Base-by-base conservation (phyloP, 1,284 basidiomycete species). In the Pseudozyma tsukubaensis region DNA sequence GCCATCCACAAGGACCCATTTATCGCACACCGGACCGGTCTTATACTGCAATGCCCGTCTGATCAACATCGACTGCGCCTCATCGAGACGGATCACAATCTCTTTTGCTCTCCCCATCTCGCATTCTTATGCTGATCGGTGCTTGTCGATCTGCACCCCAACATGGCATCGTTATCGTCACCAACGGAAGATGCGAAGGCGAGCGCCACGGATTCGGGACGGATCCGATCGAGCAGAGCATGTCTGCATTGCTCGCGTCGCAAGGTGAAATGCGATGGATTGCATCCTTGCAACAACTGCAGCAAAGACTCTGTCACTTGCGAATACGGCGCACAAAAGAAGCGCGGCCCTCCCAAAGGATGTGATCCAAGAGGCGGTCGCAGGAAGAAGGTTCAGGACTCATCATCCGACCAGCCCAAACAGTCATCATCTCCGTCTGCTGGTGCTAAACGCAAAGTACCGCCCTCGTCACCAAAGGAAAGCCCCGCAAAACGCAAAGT, bases 221-320 rank as follows among this genome's bases (percentile, higher is more conserved):
- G 69, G 29, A 56, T 67, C 37, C 68, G 72, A 39, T 75, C 72
- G 36, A 71, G 68, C 54, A 56, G 72, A 42, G 72, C 72, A 2
- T 75, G 72, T 36, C 50, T 63, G 1, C 50, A 60, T 32, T 75
- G 72, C 56, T 75, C 72, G 14, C 68, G 64, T 37, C 63, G 72
- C n/a, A 75, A 75, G 57, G 68, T 71, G 45, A 75, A 75, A 50
- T 75, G 72, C 47, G 60, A 75, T 35, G 72, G 68, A 42, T 29
- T 58, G 18, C 68, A 71, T 37, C 72, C 72, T 9, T 75, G 72
- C 60, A 65, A 63, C 50, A 71, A 62, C 29, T 75, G 72, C 63
- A 42, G 47, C 36, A 66, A 63, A 12, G 68, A 68, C 12, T 54
- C 56, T 3, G 14, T 24, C 21, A 11, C 32, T 18, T 75, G 72